Percentiles rank a stretch among this genome's conserved stretches.
Evolutionary conservation across 2,329 filamentous ascomycete genomes (phyloP).

Genomic region (Phaeosphaeriaceae sp.): DNA sequence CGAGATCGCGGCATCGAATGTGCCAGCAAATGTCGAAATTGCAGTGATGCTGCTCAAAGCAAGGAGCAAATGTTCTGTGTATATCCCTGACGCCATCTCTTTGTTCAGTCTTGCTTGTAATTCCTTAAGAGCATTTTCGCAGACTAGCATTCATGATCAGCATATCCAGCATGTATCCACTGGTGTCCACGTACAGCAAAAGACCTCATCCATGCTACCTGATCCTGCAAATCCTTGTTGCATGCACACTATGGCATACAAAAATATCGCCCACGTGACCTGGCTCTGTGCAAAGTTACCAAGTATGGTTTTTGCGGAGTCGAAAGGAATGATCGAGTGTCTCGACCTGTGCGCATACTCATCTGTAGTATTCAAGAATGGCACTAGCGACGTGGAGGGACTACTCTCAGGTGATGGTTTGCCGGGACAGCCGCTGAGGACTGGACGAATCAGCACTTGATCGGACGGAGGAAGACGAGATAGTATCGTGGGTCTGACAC

Average conservation of each 20-base stretch:
- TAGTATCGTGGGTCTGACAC: not conserved
- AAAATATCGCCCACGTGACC: constrained; percentile 28
- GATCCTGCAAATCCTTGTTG: constrained; percentile 20
- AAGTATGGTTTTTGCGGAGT: constrained; percentile 27
- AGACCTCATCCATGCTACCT: constrained; percentile 20
- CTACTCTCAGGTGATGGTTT: constrained; percentile 13
- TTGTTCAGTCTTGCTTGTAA: constrained; percentile 22
- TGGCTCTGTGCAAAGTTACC: constrained; percentile 25
- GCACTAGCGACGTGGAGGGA: not conserved
- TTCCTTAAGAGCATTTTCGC: constrained; percentile 19
- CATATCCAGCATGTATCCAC: not conserved
- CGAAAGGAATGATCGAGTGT: constrained; percentile 12
- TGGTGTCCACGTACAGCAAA: constrained; percentile 10
- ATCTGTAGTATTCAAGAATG: constrained; percentile 12
- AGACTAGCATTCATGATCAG: constrained; percentile 6
- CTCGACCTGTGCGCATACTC: constrained; percentile 25
- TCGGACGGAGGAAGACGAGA: not conserved
- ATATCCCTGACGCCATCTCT: constrained; percentile 15
- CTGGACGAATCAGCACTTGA: constrained; percentile 11
- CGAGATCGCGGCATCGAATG: constrained; percentile 23
- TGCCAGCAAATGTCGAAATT: constrained; percentile 22
- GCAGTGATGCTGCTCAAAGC: constrained; percentile 27
- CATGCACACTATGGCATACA: constrained; percentile 28
- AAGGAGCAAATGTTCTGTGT: constrained; percentile 22
- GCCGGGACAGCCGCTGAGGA: constrained; percentile 29